Base-by-base conservation (phyloP, 2,329 filamentous ascomycete genomes). In the Akanthomyces muscarius region DNA sequence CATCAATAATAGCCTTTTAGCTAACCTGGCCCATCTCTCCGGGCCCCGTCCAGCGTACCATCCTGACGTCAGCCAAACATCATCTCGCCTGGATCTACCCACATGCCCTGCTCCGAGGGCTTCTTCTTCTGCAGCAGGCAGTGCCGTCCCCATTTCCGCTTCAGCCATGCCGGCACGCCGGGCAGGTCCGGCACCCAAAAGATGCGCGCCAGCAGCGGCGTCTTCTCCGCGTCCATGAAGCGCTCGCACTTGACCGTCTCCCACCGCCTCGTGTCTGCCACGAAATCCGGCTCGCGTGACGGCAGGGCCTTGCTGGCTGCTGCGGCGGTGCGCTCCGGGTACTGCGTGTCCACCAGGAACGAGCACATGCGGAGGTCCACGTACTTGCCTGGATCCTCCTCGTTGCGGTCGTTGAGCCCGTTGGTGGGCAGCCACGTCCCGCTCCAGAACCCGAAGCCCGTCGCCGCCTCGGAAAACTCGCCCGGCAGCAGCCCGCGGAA, bases 331-430 rank as follows among this genome's bases (percentile, higher is more conserved):
- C 80, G 77, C 63, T 71, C 84, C 0, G 89, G 87, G 69, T 94
- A 92, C 65, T 90, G 88, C 0, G 92, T 96, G 73, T 99, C 95
- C 18, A 98, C 88, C 5, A 99, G 73, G 75, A 96, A 97, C 10
- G 86, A 81, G 75, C 95, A 99, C 61, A 86, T 81, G 33, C 82
- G 80, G 50, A 96, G 77, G 65, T 94, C 87, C 42, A 87, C 89
- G 73, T 98, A 96, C 85, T 98, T 99, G 64, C 86, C 84, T 65
- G 83, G 73, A 72, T 99, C 95, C 74, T 97, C 93, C 67, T 88
- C 80, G 70, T 99, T 99, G 66, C 86, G 85, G 73, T 96, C 92
- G 72, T 99, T 99, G 87, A 99, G 91, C 3, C 94, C 94, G 55
- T 81, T 78, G 0, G 95, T 90, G 1, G 89, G 84, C 63, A 91